Base-by-base conservation (phyloP, 2,329 filamentous ascomycete genomes). In the Ascochyta clinopodiicola region DNA sequence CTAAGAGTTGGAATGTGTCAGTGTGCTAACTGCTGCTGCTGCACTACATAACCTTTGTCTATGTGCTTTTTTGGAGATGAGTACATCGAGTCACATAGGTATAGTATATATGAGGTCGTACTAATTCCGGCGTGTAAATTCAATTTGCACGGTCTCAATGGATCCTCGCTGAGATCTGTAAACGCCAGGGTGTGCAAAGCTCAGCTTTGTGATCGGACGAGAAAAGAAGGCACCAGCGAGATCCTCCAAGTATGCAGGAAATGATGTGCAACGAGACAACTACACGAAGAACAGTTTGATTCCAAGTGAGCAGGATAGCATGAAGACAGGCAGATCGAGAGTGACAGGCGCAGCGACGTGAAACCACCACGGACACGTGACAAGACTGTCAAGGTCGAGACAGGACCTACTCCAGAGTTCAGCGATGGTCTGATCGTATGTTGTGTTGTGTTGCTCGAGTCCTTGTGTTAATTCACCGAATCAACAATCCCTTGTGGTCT, bases 1-100 rank as follows among this genome's bases (percentile, higher is more conserved):
- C 47, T 50, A 80, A 79, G 36, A 84, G 84, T 69, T 84, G 81
- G 82, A 75, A 63, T 1, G 81, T 85, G 24, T 81, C 82, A 2
- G 56, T 56, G 57, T 79, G 82, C 65, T 82, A 80, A 78, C 76
- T 78, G 0, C 19, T 44, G 7, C 17, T 58, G 15, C 54, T 58
- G 21, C 37, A 40, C n/a, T 52, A 59, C 40, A 45, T 56, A 6
- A 27, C 47, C 17, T 48, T 39, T n/a, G n/a, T n/a, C n/a, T n/a
- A n/a, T n/a, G n/a, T n/a, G n/a, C n/a, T n/a, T 31, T 34, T 2
- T 19, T 17, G 12, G 19, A 19, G 15, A 50, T 24, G 9, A 37
- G 31, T 12, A n/a, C 6, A 12, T 44, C 24, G 13, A 44, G 24
- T 29, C 15, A 37, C 4, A 7, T 13, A 7, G 38, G 25, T 3